These are phyloP conservation scores for Stereocaulon alpinum DNA, from an alignment of 495 filamentous ascomycete genomes.

Conservation along the genomic window DNA sequence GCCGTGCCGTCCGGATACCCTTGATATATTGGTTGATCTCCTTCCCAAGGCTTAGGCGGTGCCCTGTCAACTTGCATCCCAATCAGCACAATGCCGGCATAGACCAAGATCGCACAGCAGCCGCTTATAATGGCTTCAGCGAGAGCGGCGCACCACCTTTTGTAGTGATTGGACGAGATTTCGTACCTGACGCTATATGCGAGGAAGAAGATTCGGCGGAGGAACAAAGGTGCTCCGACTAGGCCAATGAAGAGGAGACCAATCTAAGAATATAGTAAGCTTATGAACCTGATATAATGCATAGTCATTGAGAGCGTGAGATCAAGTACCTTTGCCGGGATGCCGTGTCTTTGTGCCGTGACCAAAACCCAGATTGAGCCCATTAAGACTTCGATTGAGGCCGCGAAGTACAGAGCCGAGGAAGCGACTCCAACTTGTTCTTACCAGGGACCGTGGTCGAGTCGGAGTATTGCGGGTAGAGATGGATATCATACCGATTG, in stretches of 20 bases:
- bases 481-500: too few relatives aligned
- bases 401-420: neutral
- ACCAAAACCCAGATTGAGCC: neutral
- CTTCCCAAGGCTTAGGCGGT: too few relatives aligned
- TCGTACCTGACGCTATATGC: neutral
- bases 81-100: neutral
- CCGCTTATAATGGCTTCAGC: neutral
- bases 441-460: neutral
- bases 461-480: too few relatives aligned
- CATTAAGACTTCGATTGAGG: neutral
- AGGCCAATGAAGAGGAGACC: neutral
- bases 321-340: neutral
- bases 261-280: neutral
- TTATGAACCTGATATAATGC: neutral
- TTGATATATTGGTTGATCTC: too few relatives aligned
- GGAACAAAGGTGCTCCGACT: neutral
- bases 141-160: neutral
- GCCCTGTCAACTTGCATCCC: neutral
- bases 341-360: neutral
- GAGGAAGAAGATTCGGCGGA: neutral
- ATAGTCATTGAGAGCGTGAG: too few relatives aligned
- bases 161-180: neutral
- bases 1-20: too few relatives aligned
- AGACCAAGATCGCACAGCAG: neutral
- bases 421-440: neutral